phyloP scores from a whole-genome alignment of 75 land plant species.

The Azolla pinnata region DNA sequence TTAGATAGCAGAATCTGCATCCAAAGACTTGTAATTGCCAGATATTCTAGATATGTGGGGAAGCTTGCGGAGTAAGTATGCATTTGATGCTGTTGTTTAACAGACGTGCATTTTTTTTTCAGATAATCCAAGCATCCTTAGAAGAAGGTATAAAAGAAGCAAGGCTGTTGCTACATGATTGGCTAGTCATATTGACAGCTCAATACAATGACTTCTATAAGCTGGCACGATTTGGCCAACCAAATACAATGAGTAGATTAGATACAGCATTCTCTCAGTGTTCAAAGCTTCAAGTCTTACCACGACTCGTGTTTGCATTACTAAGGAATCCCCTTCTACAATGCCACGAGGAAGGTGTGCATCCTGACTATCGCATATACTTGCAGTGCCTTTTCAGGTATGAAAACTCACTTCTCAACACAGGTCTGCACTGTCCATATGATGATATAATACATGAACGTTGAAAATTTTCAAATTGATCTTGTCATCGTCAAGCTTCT shows the following conservation, averaged over 20 bases:
- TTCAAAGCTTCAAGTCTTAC: slow-evolving; percentile 72
- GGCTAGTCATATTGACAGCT: slow-evolving; percentile 94
- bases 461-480: too few species aligned
- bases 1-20: too few species aligned
- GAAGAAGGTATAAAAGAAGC: slow-evolving; percentile 97
- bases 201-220: slow-evolving; percentile 83
- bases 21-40: too few species aligned
- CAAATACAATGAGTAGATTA: slow-evolving; percentile 33
- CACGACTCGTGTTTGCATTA: slow-evolving; percentile 85
- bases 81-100: too few species aligned
- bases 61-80: too few species aligned
- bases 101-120: slow-evolving; percentile 1
- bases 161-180: slow-evolving; percentile 77
- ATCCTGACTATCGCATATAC: slow-evolving; percentile 90
- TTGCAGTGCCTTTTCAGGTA: slow-evolving; percentile 98
- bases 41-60: too few species aligned
- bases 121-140: slow-evolving; percentile 89
- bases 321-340: slow-evolving; percentile 84
- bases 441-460: background rate
- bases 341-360: slow-evolving; percentile 92
- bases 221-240: slow-evolving; percentile 46
- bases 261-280: slow-evolving; percentile 79
- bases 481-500: too few species aligned
- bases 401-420: background rate
- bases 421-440: background rate